Base-by-base conservation (phyloP, 2,329 filamentous ascomycete genomes). In the Neurospora sp. region DNA sequence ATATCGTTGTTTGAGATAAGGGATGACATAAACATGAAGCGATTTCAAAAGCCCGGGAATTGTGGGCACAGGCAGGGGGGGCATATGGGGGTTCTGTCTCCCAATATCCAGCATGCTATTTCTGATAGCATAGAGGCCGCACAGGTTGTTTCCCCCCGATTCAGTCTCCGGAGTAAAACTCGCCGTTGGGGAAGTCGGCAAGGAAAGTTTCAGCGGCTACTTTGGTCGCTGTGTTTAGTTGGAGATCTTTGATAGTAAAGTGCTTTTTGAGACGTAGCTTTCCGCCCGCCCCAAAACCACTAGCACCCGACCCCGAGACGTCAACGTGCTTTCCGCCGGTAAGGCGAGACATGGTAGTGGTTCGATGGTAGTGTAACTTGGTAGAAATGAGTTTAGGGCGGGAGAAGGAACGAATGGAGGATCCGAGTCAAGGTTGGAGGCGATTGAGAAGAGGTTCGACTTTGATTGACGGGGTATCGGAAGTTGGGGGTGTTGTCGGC, bases 11-110 rank as follows among this genome's bases (percentile, higher is more conserved):
- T 36, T 8, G 33, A 36, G 6, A 36, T 36, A 7, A 7, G 33
- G 33, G 33, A 36, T 36, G 33, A 7, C 33, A 36, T 33, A 33
- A 0, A 7, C 33, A 7, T 17, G 15, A 1, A 40, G 9, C 15
- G 40, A 17, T 15, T 42, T 9, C 40, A 1, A 15, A 4, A 42
- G 17, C 17, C 6, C 40, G 40, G 6, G 17, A 10, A 42, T n/a
- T n/a, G 17, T 42, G 7, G 40, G 40, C 17, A 9, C 1, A 4
- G 3, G 17, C 17, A 10, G 28, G 28, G 0, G 0, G 28, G 0
- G 28, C 28, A 33, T 6, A 17, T 9, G 40, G 8, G 40, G 17
- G 17, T 42, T 42, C 2, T 42, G 40, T n/a, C 17, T 3, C 40
- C 17, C 40, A 2, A 2, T 4, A n/a, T 15, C 40, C 40, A 42